Evolutionary conservation across 1,284 basidiomycete species (phyloP), one percentile per base, ranked within the genome.

Genomic region (Pterula multifida): DNA sequence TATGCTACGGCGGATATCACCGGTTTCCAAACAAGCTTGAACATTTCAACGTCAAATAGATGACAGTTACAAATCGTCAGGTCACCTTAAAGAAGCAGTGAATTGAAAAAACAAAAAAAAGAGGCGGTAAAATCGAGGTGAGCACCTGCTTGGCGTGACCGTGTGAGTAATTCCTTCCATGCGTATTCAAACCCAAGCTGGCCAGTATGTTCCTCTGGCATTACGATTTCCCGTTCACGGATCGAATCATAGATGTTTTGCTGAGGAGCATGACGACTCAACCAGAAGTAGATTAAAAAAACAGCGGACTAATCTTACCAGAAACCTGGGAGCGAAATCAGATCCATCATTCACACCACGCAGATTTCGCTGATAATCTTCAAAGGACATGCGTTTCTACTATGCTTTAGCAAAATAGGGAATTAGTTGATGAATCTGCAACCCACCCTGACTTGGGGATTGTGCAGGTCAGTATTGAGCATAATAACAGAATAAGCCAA

Each of bases 171-270:
- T 58, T 96, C 92, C 65, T 98, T 98, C 96, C 96, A 99, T 3
- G 95, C 91, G 62, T 96, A 98, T 60, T 98, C 96, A 63, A 99
- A 99, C 1, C 96, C 96, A 35, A 96, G 78, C 64, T 94, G 91
- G 1, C 96, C 96, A 3, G 84, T 88, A 61, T 98, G 96, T 62
- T 99, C 96, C 66, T 98, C 94, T 0, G 96, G 95, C 82, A 98
- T 89, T 48, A 98, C 79, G 54, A 98, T 98, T 68, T 99, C 96
- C 45, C 83, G 76, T 65, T 90, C 94, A 46, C 90, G 82, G 60
- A 99, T 95, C 2, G 87, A 91, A 56, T 98, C 93, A 60, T 95
- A 98, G 52, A 98, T 90, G 35, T 75, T 76, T 68, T 84, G 81
- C 90, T 92, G 59, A 2, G 49, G 24, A 32, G 52, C 6, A 26